phyloP scores from a whole-genome alignment of 805 yeast genomes.

The Ogataea populi-albae region DNA sequence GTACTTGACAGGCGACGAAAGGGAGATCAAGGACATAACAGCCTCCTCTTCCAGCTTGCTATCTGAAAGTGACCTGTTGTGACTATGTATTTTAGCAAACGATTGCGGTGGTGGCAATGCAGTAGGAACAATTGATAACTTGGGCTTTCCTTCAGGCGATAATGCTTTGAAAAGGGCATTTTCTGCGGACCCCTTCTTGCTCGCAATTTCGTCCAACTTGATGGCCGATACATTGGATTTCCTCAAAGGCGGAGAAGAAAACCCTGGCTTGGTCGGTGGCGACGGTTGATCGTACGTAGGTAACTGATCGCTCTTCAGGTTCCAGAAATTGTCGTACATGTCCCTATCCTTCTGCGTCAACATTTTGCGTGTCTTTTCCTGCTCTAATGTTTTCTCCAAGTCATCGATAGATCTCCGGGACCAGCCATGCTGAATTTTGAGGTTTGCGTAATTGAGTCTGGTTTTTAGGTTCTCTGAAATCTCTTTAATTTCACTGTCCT shows the following conservation, averaged over 20 bases:
- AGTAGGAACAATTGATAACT: conserved; percentile 11
- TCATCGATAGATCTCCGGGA: conserved; percentile 29
- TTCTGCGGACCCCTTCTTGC: conserved; percentile 26
- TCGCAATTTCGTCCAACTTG: conserved; percentile 32
- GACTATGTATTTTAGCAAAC: conserved; percentile 1
- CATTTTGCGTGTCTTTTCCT: conserved; percentile 16
- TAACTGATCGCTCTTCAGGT: conserved; percentile 23
- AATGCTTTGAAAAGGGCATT: conserved; percentile 23
- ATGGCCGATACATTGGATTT: conserved; percentile 15
- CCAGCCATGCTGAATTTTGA: conserved; percentile 38
- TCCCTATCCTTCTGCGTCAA: conserved; percentile 15
- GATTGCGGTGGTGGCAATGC: conserved; percentile 9
- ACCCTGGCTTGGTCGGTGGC: too few relatives aligned
- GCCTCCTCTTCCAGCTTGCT: conserved; percentile 51
- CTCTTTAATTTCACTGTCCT: conserved; percentile 33
- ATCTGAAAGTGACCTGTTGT: conserved; percentile 18
- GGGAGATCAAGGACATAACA: conserved; percentile 51
- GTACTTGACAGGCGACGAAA: conserved; percentile 48
- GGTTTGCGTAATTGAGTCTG: conserved; percentile 35
- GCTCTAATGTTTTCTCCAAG: conserved; percentile 27
- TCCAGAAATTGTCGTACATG: conserved; percentile 30
- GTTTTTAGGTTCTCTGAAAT: conserved; percentile 36
- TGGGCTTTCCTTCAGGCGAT: conserved; percentile 21
- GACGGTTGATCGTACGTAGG: conserved; percentile 16
- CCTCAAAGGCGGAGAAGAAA: conserved; percentile 11